phyloP scores from a whole-genome alignment of 768 basidiomycete species.

The Russula lepida region DNA sequence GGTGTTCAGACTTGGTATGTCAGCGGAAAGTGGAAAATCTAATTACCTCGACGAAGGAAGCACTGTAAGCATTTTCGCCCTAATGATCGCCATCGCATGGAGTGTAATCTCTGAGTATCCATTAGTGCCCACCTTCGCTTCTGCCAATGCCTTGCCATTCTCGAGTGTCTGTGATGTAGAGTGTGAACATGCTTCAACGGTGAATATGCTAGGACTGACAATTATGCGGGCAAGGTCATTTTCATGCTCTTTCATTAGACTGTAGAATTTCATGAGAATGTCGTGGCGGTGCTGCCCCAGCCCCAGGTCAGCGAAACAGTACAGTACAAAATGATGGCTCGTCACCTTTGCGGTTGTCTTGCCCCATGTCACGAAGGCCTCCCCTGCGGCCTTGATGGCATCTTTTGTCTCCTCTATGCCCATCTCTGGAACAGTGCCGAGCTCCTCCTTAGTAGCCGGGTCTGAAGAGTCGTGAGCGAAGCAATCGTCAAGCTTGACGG shows the following conservation, averaged over 20 bases:
- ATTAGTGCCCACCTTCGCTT: conserved; percentile 54
- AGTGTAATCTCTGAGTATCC: neutral
- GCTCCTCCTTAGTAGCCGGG: conserved; percentile 75
- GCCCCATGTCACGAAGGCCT: conserved; percentile 80
- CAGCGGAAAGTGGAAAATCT: conserved; percentile 22
- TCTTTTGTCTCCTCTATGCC: conserved; percentile 71
- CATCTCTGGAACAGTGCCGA: conserved; percentile 89
- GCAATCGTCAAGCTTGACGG: neutral
- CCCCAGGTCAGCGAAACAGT: neutral
- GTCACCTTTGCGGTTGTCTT: conserved; percentile 77
- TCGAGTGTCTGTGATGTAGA: conserved; percentile 61
- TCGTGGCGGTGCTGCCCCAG: conserved; percentile 64
- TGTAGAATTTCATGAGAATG: conserved; percentile 68
- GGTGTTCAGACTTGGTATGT: neutral
- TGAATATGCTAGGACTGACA: conserved; percentile 30
- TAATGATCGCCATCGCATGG: conserved; percentile 24
- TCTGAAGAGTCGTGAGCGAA: conserved; percentile 38
- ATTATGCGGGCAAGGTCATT: conserved; percentile 87
- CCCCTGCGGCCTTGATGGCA: conserved; percentile 75
- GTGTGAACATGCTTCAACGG: neutral
- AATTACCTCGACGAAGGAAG: conserved; percentile 73
- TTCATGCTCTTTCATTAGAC: conserved; percentile 70
- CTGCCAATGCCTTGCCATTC: conserved; percentile 86
- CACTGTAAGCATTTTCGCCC: conserved; percentile 80
- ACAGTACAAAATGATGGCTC: conserved; percentile 3